Evolutionary conservation across 495 filamentous ascomycete genomes (phyloP).

Genomic region (Collariella sp.): DNA sequence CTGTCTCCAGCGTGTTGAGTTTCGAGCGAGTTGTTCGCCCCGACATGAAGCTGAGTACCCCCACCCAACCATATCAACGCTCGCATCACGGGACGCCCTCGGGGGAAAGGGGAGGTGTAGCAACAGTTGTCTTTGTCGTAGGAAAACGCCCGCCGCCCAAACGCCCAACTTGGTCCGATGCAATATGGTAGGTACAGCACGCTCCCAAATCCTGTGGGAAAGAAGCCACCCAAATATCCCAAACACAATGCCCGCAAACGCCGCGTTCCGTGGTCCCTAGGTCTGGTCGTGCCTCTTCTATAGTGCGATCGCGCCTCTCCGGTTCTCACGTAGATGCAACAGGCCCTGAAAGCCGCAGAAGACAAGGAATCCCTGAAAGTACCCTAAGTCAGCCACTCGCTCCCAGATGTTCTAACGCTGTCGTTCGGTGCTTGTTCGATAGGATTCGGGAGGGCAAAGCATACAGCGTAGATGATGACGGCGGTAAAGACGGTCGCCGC

Average conservation of each 20-base stretch:
- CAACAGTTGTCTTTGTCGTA: neutral
- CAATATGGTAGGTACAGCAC: conserved; percentile 7
- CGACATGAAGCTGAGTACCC: too few species aligned
- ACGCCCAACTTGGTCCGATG: conserved; percentile 1
- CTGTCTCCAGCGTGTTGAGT: too few species aligned
- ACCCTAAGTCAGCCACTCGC: conserved; percentile 8
- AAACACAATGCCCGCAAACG: conserved; percentile 20
- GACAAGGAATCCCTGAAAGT: conserved; percentile 66
- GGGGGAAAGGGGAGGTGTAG: neutral
- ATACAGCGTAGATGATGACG: conserved; percentile 76
- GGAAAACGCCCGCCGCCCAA: neutral
- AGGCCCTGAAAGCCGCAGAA: conserved; percentile 83
- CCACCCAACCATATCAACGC: too few species aligned
- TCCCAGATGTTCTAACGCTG: neutral
- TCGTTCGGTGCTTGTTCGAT: neutral
- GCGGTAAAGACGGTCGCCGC: conserved; percentile 76
- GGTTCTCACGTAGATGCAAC: conserved; percentile 66
- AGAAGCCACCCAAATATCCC: conserved; percentile 3
- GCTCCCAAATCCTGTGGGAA: neutral
- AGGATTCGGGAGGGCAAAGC: conserved; percentile 19
- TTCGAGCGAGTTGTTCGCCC: too few species aligned
- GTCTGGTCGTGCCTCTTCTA: conserved; percentile 20
- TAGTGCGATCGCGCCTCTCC: conserved; percentile 74
- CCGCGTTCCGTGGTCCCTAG: conserved; percentile 12
- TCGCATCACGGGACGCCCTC: neutral